Evolutionary conservation across 805 yeast genomes (phyloP).

Genomic region (Crinitomyces ghanaensis): DNA sequence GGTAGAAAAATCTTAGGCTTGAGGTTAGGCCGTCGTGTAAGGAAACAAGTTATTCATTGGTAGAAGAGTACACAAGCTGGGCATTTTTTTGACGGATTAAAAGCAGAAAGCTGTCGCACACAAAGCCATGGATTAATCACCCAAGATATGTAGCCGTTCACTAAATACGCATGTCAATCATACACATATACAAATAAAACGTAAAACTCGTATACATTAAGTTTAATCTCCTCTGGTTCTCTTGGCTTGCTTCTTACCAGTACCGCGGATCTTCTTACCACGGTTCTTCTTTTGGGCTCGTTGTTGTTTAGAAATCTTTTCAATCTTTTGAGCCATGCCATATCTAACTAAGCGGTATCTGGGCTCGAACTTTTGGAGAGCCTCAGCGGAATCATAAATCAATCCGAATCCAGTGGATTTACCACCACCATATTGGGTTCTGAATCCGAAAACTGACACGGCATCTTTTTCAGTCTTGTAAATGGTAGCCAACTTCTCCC

Average conservation of each 20-base stretch:
- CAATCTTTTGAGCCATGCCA: constrained; percentile 93
- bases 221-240: constrained; percentile 21
- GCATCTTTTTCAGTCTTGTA: constrained; percentile 91
- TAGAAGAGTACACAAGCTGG: too few species aligned
- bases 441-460: constrained; percentile 97
- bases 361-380: constrained; percentile 98
- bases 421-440: constrained; percentile 99
- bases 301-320: constrained; percentile 98
- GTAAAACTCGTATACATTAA: too few species aligned
- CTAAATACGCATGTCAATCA: constrained; percentile 1
- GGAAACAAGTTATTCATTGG: too few species aligned
- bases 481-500: constrained; percentile 80
- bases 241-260: constrained; percentile 89
- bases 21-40: too few species aligned
- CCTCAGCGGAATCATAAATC: constrained; percentile 95
- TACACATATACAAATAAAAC: constrained; percentile 2
- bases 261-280: constrained; percentile 97
- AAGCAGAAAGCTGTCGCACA: too few species aligned
- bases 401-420: constrained; percentile 99
- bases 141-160: neutral
- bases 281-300: constrained; percentile 99
- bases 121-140: neutral
- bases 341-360: constrained; percentile 97
- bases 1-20: too few species aligned
- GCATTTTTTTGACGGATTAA: too few species aligned